phyloP scores from a whole-genome alignment of 495 filamentous ascomycete species.

The Penicillium turbatum region DNA sequence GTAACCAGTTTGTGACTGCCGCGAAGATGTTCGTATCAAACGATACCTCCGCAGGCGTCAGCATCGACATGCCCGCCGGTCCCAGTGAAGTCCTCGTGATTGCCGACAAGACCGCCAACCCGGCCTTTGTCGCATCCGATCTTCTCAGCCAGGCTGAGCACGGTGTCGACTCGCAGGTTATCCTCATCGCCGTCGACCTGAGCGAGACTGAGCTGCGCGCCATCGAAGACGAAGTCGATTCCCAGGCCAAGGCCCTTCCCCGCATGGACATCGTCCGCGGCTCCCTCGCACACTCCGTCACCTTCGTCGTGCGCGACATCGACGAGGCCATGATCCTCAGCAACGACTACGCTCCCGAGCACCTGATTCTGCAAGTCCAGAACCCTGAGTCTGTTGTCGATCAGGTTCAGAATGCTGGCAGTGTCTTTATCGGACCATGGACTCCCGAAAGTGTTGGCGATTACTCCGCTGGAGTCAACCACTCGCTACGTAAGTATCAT shows the following conservation, averaged over 20 bases:
- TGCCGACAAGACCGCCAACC: constrained; percentile 85
- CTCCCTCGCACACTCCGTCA: constrained; percentile 87
- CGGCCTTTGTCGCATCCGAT: constrained; percentile 92
- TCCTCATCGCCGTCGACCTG: constrained; percentile 83
- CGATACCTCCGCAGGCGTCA: constrained; percentile 88
- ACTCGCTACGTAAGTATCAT: constrained; percentile 78
- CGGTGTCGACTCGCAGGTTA: constrained; percentile 90
- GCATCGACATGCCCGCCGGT: constrained; percentile 98
- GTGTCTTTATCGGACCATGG: constrained; percentile 92
- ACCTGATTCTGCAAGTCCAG: constrained; percentile 85
- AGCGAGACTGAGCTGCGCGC: constrained; percentile 63
- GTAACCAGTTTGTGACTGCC: constrained; percentile 97
- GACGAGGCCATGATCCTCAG: constrained; percentile 81
- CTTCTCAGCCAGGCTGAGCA: constrained; percentile 95
- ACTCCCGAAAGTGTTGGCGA: constrained; percentile 96
- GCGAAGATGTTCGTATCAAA: constrained; percentile 97
- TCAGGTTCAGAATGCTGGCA: constrained; percentile 87
- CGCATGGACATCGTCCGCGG: constrained; percentile 89
- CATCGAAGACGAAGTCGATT: constrained; percentile 87
- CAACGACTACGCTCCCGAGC: constrained; percentile 96
- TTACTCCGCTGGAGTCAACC: constrained; percentile 96
- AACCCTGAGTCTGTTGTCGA: constrained; percentile 67
- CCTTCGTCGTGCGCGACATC: constrained; percentile 72
- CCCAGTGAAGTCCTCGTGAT: constrained; percentile 95
- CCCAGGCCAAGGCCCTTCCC: constrained; percentile 82